Percentiles rank a stretch among this genome's conserved stretches.
Conservation (phyloP, 805 yeast genomes). For the Cyberlindnera japonica region DNA sequence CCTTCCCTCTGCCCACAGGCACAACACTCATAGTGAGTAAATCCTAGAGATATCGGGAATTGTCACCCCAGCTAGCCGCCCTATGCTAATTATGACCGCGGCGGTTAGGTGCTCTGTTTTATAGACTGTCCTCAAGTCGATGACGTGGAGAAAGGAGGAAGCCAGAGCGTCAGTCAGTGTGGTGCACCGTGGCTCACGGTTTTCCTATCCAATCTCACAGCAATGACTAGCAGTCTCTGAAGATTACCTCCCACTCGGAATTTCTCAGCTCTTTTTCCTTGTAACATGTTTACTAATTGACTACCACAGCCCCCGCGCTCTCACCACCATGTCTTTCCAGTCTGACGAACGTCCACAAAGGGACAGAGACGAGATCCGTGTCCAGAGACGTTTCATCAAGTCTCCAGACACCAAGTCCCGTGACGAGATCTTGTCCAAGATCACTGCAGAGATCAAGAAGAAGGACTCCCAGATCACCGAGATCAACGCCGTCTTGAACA, state of each 20-base stretch:
- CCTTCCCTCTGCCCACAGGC: background rate
- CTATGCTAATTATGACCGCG: too few relatives aligned
- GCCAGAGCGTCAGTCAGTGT: background rate
- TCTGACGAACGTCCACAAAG: constrained; percentile 12
- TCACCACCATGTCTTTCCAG: constrained; percentile 12
- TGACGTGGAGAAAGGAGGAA: constrained; percentile 4
- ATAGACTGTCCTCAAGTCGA: constrained; percentile 1
- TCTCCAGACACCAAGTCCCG: constrained; percentile 69
- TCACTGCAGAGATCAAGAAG: constrained; percentile 59
- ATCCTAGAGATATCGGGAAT: too few relatives aligned
- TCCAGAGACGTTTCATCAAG: constrained; percentile 47
- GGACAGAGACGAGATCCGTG: constrained; percentile 20
- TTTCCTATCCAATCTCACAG: too few relatives aligned
- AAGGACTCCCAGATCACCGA: constrained; percentile 52
- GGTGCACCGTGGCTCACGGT: too few relatives aligned
- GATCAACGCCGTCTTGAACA: constrained; percentile 51
- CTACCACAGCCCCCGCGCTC: background rate
- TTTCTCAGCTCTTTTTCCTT: too few relatives aligned
- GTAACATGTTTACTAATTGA: too few relatives aligned
- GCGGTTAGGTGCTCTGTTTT: too few relatives aligned
- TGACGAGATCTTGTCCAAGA: constrained; percentile 52
- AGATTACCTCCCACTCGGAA: too few relatives aligned
- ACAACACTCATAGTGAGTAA: background rate
- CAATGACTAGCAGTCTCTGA: too few relatives aligned
- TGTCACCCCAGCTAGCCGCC: too few relatives aligned